Conservation (phyloP, 2,329 filamentous ascomycete genomes). For the Venturia aucupariae region DNA sequence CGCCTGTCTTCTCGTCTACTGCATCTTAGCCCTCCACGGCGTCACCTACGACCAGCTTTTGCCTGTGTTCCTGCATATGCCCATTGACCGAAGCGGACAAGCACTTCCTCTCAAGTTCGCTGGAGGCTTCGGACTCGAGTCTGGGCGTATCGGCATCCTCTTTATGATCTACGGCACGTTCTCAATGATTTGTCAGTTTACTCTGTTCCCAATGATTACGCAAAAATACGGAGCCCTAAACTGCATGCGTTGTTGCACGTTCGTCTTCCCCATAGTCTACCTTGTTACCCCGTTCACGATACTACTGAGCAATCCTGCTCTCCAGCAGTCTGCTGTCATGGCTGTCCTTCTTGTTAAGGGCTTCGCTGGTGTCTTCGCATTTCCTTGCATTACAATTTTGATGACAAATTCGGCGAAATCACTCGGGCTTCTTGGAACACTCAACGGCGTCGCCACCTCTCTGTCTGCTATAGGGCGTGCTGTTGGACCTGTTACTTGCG, state of each 20-base stretch:
- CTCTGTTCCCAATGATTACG: slow-evolving; percentile 71
- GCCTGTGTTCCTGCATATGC: slow-evolving; percentile 68
- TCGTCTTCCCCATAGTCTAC: slow-evolving; percentile 67
- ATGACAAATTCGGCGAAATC: slow-evolving; percentile 12
- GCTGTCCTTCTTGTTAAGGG: slow-evolving; percentile 43
- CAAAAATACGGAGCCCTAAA: slow-evolving; percentile 61
- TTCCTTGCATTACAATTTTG: slow-evolving; percentile 13
- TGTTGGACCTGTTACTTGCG: slow-evolving; percentile 9
- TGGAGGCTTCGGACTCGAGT: slow-evolving; percentile 67
- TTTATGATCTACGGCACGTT: slow-evolving; percentile 76
- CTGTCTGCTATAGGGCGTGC: slow-evolving; percentile 13
- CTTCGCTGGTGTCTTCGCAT: slow-evolving; percentile 12
- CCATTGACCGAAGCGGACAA: slow-evolving; percentile 47
- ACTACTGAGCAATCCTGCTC: slow-evolving; percentile 42
- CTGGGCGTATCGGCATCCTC: slow-evolving; percentile 70
- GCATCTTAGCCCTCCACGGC: slow-evolving; percentile 69
- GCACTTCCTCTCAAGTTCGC: slow-evolving; percentile 70
- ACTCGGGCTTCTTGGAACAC: slow-evolving; percentile 11
- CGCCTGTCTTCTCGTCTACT: slow-evolving; percentile 69
- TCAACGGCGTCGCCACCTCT: slow-evolving; percentile 14
- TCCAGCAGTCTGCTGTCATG: slow-evolving; percentile 50
- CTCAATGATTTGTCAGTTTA: slow-evolving; percentile 79
- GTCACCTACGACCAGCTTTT: slow-evolving; percentile 67
- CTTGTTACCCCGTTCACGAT: slow-evolving; percentile 70
- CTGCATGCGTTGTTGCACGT: slow-evolving; percentile 59